These are phyloP conservation scores for Metschnikowia drakensbergensis DNA, from an alignment of 805 yeast species.

Conservation along the genomic window DNA sequence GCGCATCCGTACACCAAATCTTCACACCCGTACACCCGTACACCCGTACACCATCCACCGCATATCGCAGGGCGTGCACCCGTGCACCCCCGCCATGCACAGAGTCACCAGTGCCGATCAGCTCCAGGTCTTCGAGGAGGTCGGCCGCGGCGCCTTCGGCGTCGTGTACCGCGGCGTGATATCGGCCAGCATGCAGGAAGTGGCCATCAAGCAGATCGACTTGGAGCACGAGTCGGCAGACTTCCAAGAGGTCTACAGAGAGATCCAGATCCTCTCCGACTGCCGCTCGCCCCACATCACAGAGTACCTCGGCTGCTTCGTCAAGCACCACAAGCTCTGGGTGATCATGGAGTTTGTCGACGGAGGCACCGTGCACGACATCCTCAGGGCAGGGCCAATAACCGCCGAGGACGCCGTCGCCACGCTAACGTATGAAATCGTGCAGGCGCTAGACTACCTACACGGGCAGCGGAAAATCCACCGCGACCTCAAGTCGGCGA, in stretches of 20 bases:
- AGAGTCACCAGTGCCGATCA: slow-evolving; percentile 33
- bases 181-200: slow-evolving; percentile 39
- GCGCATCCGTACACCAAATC: neutral
- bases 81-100: slow-evolving; percentile 5
- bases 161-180: slow-evolving; percentile 65
- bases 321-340: slow-evolving; percentile 67
- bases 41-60: neutral
- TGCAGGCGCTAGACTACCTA: slow-evolving; percentile 60
- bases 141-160: slow-evolving; percentile 79
- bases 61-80: neutral
- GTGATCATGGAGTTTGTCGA: slow-evolving; percentile 78
- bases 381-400: slow-evolving; percentile 57
- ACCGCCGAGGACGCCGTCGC: slow-evolving; percentile 50
- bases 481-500: slow-evolving; percentile 42
- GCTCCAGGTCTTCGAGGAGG: slow-evolving; percentile 45
- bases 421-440: slow-evolving; percentile 49
- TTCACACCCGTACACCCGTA: neutral
- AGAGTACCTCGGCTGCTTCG: slow-evolving; percentile 66
- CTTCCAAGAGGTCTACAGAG: slow-evolving; percentile 67
- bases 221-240: slow-evolving; percentile 63
- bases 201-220: slow-evolving; percentile 66
- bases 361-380: slow-evolving; percentile 71
- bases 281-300: slow-evolving; percentile 64
- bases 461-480: slow-evolving; percentile 79
- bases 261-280: slow-evolving; percentile 63